Evolutionary conservation across 257 asterid species (phyloP).

Genomic region (Nyctanthes arbortristis): DNA sequence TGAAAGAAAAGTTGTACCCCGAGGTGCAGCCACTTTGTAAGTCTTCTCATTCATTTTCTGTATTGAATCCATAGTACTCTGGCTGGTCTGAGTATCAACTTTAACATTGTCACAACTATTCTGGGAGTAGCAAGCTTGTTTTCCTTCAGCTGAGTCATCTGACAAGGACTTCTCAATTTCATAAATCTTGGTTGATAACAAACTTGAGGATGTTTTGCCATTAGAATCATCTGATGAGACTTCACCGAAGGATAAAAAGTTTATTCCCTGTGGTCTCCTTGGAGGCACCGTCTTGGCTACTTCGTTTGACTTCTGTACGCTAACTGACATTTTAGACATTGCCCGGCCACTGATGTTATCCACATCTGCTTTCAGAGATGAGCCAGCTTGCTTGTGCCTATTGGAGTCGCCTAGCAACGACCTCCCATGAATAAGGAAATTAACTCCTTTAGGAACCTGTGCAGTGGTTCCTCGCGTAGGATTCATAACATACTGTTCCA

Average conservation of each 20-base stretch:
- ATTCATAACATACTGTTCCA: constrained; percentile 31
- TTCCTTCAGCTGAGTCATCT: constrained; percentile 25
- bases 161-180: constrained; percentile 34
- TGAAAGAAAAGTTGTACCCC: constrained; percentile 37
- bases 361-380: constrained; percentile 30
- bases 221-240: constrained; percentile 45
- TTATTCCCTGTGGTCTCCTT: constrained; percentile 66
- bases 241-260: constrained; percentile 75
- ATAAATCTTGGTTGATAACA: constrained; percentile 26
- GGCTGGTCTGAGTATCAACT: constrained; percentile 30
- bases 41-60: constrained; percentile 19
- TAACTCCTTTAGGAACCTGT: constrained; percentile 67
- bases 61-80: constrained; percentile 17
- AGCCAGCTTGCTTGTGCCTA: constrained; percentile 40
- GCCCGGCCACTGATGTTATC: constrained; percentile 24
- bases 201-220: constrained; percentile 33
- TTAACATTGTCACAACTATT: constrained; percentile 19
- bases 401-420: constrained; percentile 31
- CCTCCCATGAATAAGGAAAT: constrained; percentile 38
- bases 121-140: constrained; percentile 21
- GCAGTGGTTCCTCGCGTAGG: constrained; percentile 35
- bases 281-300: constrained; percentile 30
- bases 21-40: constrained; percentile 27
- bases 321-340: constrained; percentile 22
- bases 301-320: constrained; percentile 32